Evolutionary conservation across 169 alveolate species (phyloP), one percentile per base, ranked within the genome.

Genomic region (Blepharisma undulans): DNA sequence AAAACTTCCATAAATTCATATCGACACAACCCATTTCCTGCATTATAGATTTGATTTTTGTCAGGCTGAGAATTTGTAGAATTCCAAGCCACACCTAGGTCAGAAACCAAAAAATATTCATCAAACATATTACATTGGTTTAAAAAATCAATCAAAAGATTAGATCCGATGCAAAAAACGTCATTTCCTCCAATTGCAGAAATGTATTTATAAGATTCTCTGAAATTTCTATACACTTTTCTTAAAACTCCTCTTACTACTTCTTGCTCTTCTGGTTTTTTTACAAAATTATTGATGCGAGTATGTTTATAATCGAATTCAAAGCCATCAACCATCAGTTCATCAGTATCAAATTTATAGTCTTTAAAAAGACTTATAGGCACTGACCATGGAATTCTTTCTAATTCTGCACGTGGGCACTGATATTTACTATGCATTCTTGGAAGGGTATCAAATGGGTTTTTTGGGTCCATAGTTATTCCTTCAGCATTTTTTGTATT

Each of bases 261-360:
- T 25, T 29, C 48, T 72, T 29, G 59, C n/a, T 60, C 81, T 25
- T 60, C 59, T 6, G 22, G 29, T 10, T 86, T 32, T 33, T 72
- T 86, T 22, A 86, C 72, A 33, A 86, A n/a, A n/a, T 72, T 86
- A 86, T 85, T 25, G 12, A 86, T 22, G 21, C 36, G 25, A 71
- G 84, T 61, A 36, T 86, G n/a, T 21, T 66, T 22, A 85, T 85
- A 86, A 36, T 86, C 91, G 34, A 86, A 86, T 34, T 86, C 91
- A 72, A 86, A 86, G 71, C 91, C 61, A 18, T 86, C 71, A 0
- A n/a, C 12, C 25, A 66, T 29, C 10, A 71, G 71, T 33, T 86
- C 14, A 21, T 25, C 72, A 72, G 33, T 72, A 36, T 86, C 91
- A 33, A 86, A 72, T 27, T 25, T 72, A 33, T 86, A 86, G 81